These are phyloP conservation scores for Debaryomyces psychrophilus DNA, from an alignment of 1,139 yeast genomes.

Conservation along the genomic window DNA sequence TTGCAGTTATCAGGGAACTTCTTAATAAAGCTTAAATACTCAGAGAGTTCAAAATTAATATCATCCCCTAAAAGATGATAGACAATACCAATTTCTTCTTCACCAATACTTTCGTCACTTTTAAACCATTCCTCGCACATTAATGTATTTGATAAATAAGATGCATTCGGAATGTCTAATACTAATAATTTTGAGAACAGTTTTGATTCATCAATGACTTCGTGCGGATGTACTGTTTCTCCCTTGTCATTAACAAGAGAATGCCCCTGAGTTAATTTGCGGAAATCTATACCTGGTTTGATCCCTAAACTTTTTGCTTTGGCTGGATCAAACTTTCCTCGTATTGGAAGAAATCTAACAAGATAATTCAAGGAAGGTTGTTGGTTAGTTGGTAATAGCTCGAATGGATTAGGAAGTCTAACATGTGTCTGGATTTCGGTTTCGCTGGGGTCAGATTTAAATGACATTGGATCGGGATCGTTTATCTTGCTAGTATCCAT, in stretches of 20 bases:
- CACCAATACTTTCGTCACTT: constrained; percentile 29
- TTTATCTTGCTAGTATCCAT: constrained; percentile 42
- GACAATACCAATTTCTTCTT: constrained; percentile 52
- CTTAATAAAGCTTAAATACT: constrained; percentile 50
- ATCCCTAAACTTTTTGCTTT: constrained; percentile 73
- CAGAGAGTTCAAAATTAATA: constrained; percentile 51
- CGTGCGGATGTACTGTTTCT: constrained; percentile 59
- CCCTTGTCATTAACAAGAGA: constrained; percentile 64
- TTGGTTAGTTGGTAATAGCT: constrained; percentile 18
- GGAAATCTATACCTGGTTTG: constrained; percentile 63
- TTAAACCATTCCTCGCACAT: constrained; percentile 32
- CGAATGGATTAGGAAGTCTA: constrained; percentile 30
- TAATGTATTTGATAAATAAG: constrained; percentile 53
- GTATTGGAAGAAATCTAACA: constrained; percentile 62
- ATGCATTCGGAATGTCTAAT: constrained; percentile 68
- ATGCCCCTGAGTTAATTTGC: constrained; percentile 62
- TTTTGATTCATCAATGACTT: constrained; percentile 70
- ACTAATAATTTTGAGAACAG: constrained; percentile 63
- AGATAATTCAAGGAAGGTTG: constrained; percentile 57
- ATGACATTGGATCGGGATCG: constrained; percentile 41
- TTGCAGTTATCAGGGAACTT: constrained; percentile 52
- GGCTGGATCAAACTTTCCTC: constrained; percentile 76
- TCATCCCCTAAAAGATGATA: constrained; percentile 77
- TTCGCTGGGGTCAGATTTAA: constrained; percentile 44
- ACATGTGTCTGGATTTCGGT: constrained; percentile 49